phyloP scores from a whole-genome alignment of 352 stramenopile species.

The Globisporangium okanoganense region DNA sequence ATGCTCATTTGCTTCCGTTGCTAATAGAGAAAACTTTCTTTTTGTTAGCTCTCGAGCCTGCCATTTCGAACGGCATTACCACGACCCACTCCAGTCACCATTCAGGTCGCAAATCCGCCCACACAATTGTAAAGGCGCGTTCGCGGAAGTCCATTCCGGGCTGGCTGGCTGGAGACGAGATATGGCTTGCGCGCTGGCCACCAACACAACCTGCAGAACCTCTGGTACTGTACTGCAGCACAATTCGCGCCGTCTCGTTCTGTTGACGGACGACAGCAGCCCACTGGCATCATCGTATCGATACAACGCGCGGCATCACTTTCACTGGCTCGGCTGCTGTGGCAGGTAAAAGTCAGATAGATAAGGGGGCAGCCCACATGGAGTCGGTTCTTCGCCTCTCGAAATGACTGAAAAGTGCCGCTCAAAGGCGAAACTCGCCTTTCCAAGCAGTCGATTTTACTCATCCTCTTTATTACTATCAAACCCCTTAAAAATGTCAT shows the following conservation, averaged over 20 bases:
- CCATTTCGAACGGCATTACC: neutral
- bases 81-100: neutral
- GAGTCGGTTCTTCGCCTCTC: neutral
- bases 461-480: neutral
- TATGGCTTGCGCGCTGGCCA: neutral
- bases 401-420: neutral
- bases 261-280: neutral
- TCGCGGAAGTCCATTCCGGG: slow-evolving; percentile 1
- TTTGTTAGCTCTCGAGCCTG: neutral
- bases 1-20: neutral
- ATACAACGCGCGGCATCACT: neutral
- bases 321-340: neutral
- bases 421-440: neutral
- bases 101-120: neutral
- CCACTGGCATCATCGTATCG: neutral
- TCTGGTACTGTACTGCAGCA: too few relatives aligned
- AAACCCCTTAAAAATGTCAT: neutral
- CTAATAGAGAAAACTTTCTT: slow-evolving; percentile 3
- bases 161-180: neutral
- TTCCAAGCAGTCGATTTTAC: neutral
- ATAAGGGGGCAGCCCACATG: neutral
- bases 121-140: slow-evolving; percentile 6
- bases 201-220: too few relatives aligned
- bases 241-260: neutral
- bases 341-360: slow-evolving; percentile 4